Evolutionary conservation across 2,329 filamentous ascomycete species (phyloP).

Genomic region (Botryotinia convoluta): DNA sequence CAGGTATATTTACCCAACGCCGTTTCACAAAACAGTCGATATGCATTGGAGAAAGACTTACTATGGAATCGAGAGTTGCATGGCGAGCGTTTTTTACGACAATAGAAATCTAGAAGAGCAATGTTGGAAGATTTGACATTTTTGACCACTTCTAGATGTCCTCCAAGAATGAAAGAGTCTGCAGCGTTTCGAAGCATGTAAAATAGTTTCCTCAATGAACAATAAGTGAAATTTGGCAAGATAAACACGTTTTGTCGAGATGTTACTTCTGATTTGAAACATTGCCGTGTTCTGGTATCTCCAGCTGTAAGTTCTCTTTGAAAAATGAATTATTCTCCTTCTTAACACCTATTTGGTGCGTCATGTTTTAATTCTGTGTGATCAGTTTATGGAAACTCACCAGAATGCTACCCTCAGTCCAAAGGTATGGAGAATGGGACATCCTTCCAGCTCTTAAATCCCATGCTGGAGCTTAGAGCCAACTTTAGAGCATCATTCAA

Average conservation of each 20-base stretch:
- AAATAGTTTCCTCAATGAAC: neutral
- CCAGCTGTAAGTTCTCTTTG: neutral
- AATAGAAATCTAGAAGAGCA: neutral
- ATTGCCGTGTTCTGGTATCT: fast-evolving
- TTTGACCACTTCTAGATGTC: neutral
- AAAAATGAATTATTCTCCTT: neutral
- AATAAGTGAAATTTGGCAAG: neutral
- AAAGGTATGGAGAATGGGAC: too few relatives aligned
- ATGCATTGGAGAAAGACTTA: neutral
- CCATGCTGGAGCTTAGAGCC: too few relatives aligned
- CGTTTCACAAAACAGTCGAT: neutral
- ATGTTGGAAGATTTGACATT: neutral
- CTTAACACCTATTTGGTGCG: too few relatives aligned
- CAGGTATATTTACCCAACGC: neutral
- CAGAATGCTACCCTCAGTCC: too few relatives aligned
- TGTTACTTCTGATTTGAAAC: neutral
- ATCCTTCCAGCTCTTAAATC: too few relatives aligned
- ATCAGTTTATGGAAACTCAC: too few relatives aligned
- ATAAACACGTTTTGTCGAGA: neutral
- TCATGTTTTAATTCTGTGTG: too few relatives aligned
- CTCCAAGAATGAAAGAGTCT: too few relatives aligned
- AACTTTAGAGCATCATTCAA: too few relatives aligned
- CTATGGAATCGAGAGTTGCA: neutral
- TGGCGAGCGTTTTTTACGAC: neutral
- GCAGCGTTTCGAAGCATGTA: neutral